Conservation (phyloP, 176 grass and related monocot genomes). For the Avena insularis region DNA sequence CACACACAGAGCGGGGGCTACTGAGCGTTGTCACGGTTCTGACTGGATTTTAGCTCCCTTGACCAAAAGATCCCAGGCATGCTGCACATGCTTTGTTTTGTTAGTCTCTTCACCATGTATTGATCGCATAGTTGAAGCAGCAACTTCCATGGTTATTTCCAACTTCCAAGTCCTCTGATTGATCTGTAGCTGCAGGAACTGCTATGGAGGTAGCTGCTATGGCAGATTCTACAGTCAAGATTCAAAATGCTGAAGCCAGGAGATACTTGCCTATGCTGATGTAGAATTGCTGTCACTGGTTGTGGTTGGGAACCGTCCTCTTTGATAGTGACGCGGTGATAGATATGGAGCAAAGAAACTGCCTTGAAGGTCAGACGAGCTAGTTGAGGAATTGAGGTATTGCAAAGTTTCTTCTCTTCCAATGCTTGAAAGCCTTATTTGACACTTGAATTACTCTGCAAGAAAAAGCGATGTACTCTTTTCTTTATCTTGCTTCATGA, state of each 20-base stretch:
- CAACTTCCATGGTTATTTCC: conserved; percentile 8
- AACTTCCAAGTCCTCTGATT: background rate
- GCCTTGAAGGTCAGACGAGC: conserved; percentile 32
- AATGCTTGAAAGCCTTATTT: conserved; percentile 47
- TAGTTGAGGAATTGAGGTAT: conserved; percentile 32
- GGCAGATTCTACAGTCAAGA: conserved; percentile 25
- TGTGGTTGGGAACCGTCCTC: conserved; percentile 39
- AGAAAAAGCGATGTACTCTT: conserved; percentile 45
- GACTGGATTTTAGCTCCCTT: conserved; percentile 48
- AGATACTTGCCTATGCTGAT: conserved; percentile 32
- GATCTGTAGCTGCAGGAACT: conserved; percentile 29
- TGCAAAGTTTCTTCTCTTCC: conserved; percentile 44
- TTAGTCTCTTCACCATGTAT: conserved; percentile 25
- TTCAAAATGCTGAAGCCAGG: conserved; percentile 43
- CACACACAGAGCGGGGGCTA: background rate
- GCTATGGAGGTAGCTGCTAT: conserved; percentile 31
- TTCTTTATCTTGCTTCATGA: conserved; percentile 49
- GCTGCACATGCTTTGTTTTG: conserved; percentile 33
- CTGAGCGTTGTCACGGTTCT: conserved; percentile 25
- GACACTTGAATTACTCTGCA: conserved; percentile 51
- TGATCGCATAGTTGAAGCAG: conserved; percentile 28
- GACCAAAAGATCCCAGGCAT: conserved; percentile 42
- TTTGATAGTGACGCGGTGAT: conserved; percentile 46
- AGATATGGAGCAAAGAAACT: conserved; percentile 23
- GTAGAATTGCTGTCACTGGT: conserved; percentile 13